Conservation (phyloP, 441 rosid species). For the Oxalis stricta region DNA sequence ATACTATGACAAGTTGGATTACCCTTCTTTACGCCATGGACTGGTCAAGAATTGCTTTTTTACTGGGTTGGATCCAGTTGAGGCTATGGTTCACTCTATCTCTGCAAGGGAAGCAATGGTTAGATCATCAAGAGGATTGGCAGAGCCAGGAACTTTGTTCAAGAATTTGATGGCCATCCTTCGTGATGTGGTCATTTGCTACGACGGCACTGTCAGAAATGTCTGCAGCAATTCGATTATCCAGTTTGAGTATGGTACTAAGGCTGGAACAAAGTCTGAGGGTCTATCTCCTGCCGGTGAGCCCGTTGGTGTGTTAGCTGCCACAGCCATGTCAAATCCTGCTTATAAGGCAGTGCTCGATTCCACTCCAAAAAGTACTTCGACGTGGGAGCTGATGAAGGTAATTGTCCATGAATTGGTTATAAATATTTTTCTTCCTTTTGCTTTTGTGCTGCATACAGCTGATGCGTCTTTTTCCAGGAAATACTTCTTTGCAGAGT, state of each 20-base stretch:
- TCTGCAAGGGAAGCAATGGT: conserved; percentile 74
- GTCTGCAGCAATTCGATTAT: conserved; percentile 69
- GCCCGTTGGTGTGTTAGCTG: conserved; percentile 95
- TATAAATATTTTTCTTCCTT: conserved; percentile 6
- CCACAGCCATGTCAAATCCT: conserved; percentile 97
- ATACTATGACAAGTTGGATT: conserved; percentile 25
- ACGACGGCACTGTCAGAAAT: conserved; percentile 90
- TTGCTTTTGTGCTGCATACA: conserved; percentile 2
- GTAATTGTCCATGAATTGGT: conserved; percentile 18
- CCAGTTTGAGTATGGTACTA: conserved; percentile 64
- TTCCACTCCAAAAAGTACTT: conserved; percentile 77
- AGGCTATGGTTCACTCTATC: conserved; percentile 79
- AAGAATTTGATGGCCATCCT: conserved; percentile 96
- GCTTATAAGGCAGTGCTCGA: conserved; percentile 98
- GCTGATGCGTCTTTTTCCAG: conserved; percentile 25
- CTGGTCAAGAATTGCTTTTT: conserved; percentile 60
- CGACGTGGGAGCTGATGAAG: conserved; percentile 98
- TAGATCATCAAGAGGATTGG: conserved; percentile 81
- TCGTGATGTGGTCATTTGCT: conserved; percentile 74
- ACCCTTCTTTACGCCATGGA: conserved; percentile 71
- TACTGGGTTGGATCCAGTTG: conserved; percentile 84
- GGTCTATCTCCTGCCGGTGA: conserved; percentile 74
- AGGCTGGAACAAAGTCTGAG: conserved; percentile 32
- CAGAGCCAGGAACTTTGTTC: conserved; percentile 92
- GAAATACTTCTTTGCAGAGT: conserved; percentile 83